Base-by-base conservation (phyloP, 2,329 filamentous ascomycete genomes). In the Epicoccum nigrum region DNA sequence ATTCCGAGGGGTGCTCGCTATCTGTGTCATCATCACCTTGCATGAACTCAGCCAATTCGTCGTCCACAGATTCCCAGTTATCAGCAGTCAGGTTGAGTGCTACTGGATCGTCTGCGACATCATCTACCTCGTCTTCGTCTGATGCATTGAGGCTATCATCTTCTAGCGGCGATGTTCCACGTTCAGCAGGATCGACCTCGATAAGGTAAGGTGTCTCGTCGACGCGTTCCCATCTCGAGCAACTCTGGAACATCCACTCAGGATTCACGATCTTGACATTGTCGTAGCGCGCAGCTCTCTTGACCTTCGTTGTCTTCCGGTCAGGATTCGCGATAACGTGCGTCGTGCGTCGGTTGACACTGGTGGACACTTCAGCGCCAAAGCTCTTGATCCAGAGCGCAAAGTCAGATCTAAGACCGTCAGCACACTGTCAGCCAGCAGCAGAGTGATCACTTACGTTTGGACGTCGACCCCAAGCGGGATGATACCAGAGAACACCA, bases 401-500 rank as follows among this genome's bases (percentile, higher is more conserved):
- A 51, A 96, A 89, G 70, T 99, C 94, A 2, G 92, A 92, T 12
- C 75, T 77, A 45, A 43, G 4, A 13, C 13, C 54, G 49, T 71
- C 60, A 69, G 64, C 35, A 21, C 23, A 13, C 16, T 8, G 4
- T 15, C 8, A n/a, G 16, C 2, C 15, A 19, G 13, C 13, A 11
- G 12, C 2, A 11, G 8, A 6, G 11, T 4, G 4, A 11, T 4
- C n/a, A 69, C 72, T 73, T 72, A 81, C 80, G 70, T 75, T 65
- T 89, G 84, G 27, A 93, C 85, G 63, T 93, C 87, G 30, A 88
- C 83, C 4, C 89, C 90, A 1, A 96, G 77, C 0, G 92, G 92
- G 2, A 97, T 86, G 2, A 99, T 86, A 0, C 94, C 94, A 0
- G 93, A 96, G 59, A 97, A 87, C 4, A 96, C 92, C 50, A 99